Percentiles rank a stretch among this genome's conserved stretches.
phyloP scores from a whole-genome alignment of 805 yeast genomes.

The Ogataea neopini region DNA sequence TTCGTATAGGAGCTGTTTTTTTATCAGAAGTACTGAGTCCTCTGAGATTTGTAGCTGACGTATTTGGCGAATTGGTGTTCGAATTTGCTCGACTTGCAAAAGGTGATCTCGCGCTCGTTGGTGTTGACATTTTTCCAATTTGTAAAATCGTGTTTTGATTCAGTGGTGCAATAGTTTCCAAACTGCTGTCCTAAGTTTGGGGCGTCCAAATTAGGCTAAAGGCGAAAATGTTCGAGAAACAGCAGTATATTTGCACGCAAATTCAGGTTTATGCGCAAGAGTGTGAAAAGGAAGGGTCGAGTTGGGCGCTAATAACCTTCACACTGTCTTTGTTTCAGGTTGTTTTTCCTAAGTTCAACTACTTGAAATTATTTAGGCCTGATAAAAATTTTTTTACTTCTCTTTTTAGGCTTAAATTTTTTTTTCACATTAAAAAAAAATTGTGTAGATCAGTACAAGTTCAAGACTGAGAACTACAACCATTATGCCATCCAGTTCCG shows the following conservation, averaged over 20 bases:
- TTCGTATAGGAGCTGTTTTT: slow-evolving; percentile 10
- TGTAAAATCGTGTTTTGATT: background rate
- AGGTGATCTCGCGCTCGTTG: slow-evolving; percentile 12
- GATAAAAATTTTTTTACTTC: slow-evolving; percentile 2
- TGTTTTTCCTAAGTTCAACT: background rate
- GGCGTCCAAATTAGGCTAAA: slow-evolving; percentile 2
- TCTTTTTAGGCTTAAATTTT: slow-evolving; percentile 4
- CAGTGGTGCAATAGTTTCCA: slow-evolving; percentile 3
- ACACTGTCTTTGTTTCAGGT: background rate
- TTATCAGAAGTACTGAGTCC: slow-evolving; percentile 4
- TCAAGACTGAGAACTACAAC: background rate
- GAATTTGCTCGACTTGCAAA: slow-evolving; percentile 16
- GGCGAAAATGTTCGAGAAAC: background rate
- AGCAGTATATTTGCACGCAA: background rate
- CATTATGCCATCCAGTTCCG: slow-evolving; percentile 22
- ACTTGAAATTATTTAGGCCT: slow-evolving; percentile 2
- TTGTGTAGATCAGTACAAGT: background rate
- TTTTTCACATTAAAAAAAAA: background rate
- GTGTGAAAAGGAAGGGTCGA: background rate
- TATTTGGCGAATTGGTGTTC: slow-evolving; percentile 4
- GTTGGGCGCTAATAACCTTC: background rate
- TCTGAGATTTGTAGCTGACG: slow-evolving; percentile 8
- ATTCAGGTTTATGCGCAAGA: background rate
- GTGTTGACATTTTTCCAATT: slow-evolving; percentile 4
- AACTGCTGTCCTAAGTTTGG: slow-evolving; percentile 1